These are phyloP conservation scores for Penicillium rolfsii DNA, from an alignment of 2,329 filamentous ascomycete genomes.

Conservation along the genomic window DNA sequence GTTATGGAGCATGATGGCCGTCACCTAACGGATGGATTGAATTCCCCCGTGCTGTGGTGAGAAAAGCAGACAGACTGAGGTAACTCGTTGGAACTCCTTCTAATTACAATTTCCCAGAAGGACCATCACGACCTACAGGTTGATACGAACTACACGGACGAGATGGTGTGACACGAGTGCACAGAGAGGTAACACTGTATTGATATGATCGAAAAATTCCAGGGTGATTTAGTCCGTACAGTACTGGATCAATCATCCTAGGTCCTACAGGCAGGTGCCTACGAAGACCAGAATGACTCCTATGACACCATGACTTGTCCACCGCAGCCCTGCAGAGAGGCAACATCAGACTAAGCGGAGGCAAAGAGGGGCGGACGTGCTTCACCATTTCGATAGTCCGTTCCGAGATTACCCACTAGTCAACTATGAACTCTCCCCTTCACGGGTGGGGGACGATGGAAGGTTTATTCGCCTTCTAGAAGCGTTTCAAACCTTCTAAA, in stretches of 20 bases:
- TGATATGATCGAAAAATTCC: not conserved
- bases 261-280: not conserved
- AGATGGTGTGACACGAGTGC: not conserved
- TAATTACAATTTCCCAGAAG: not conserved
- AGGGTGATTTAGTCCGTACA: not conserved
- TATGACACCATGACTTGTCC: not conserved
- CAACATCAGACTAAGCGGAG: not conserved
- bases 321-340: not conserved
- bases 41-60: not conserved
- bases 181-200: not conserved
- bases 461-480: conserved; percentile 40
- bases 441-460: conserved; percentile 32
- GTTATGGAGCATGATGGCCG: not conserved
- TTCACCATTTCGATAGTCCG: conserved; percentile 27
- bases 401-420: conserved; percentile 11
- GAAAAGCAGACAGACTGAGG: not conserved
- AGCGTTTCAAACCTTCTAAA: conserved; percentile 29
- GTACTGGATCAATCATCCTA: not conserved
- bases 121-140: not conserved
- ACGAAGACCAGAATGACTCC: not conserved
- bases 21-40: not conserved
- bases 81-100: not conserved
- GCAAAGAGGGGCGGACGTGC: conserved; percentile 9
- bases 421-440: conserved; percentile 29
- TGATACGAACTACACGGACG: not conserved